Evolutionary conservation across 495 filamentous ascomycete genomes (phyloP).

Genomic region (Achaetomiella virescens): DNA sequence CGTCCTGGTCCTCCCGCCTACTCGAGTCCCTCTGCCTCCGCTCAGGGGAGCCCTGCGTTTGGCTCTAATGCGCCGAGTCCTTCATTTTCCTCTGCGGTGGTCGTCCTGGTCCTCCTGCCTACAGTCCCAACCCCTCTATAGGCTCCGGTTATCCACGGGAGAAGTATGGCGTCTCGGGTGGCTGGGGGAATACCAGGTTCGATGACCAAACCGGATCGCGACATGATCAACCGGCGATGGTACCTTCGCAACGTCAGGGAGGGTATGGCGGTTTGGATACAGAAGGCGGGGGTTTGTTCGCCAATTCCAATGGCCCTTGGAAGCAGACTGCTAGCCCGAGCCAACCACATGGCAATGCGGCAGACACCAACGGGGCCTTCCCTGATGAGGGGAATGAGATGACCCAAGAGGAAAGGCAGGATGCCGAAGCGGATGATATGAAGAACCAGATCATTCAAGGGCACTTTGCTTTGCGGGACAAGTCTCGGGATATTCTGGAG

Average conservation of each 20-base stretch:
- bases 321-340: not conserved
- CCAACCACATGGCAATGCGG: conserved; percentile 33
- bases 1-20: too few relatives aligned
- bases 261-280: conserved; percentile 69
- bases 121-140: not conserved
- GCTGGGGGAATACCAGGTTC: conserved; percentile 56
- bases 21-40: too few relatives aligned
- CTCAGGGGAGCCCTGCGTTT: too few relatives aligned
- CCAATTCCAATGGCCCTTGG: conserved; percentile 49
- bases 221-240: not conserved
- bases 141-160: not conserved
- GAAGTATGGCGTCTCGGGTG: conserved; percentile 20
- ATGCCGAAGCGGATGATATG: conserved; percentile 14
- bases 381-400: conserved; percentile 58
- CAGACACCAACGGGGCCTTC: too few relatives aligned
- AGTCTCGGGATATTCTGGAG: too few relatives aligned
- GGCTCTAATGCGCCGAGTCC: too few relatives aligned
- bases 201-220: conserved; percentile 54
- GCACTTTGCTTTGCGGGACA: too few relatives aligned
- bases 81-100: too few relatives aligned
- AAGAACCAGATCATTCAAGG: conserved; percentile 39
- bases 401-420: conserved; percentile 53
- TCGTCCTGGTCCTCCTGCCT: not conserved
- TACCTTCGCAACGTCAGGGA: conserved; percentile 43
- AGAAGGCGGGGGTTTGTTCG: conserved; percentile 55